phyloP scores from a whole-genome alignment of 108 stramenopile genomes.

The Asterionellopsis glacialis region DNA sequence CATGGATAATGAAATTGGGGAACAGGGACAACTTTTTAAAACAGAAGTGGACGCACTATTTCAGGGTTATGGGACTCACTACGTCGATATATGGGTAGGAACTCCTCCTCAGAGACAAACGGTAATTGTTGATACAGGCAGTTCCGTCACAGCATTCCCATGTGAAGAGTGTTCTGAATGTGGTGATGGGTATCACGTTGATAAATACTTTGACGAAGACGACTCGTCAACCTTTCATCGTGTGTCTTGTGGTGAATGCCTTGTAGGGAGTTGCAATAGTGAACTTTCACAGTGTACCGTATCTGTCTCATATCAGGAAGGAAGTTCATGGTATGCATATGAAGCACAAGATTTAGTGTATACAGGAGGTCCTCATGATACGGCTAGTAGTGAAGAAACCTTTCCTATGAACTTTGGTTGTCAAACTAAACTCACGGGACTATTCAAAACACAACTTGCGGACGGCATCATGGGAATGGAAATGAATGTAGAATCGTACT shows the following conservation, averaged over 20 bases:
- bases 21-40: background rate
- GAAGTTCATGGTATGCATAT: slow-evolving; percentile 69
- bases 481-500: slow-evolving; percentile 43
- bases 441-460: slow-evolving; percentile 94
- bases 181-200: slow-evolving; percentile 74
- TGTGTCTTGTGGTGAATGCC: slow-evolving; percentile 4
- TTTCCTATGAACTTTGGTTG: slow-evolving; percentile 91
- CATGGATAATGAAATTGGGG: background rate
- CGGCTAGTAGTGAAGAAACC: slow-evolving; percentile 42
- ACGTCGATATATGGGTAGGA: slow-evolving; percentile 91
- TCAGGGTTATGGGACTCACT: slow-evolving; percentile 75
- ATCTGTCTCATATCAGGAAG: slow-evolving; percentile 67
- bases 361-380: slow-evolving; percentile 65
- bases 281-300: slow-evolving; percentile 28
- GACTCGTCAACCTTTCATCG: slow-evolving; percentile 34
- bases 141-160: slow-evolving; percentile 92
- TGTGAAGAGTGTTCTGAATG: slow-evolving; percentile 82
- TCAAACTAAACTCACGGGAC: slow-evolving; percentile 81
- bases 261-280: background rate
- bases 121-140: slow-evolving; percentile 96
- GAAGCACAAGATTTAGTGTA: slow-evolving; percentile 64
- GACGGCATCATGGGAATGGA: slow-evolving; percentile 97
- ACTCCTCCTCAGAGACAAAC: slow-evolving; percentile 95
- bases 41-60: slow-evolving; percentile 31
- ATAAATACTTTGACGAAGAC: slow-evolving; percentile 40